Base-by-base conservation (phyloP, 345 rosid genomes). In the Moringa oleifera region DNA sequence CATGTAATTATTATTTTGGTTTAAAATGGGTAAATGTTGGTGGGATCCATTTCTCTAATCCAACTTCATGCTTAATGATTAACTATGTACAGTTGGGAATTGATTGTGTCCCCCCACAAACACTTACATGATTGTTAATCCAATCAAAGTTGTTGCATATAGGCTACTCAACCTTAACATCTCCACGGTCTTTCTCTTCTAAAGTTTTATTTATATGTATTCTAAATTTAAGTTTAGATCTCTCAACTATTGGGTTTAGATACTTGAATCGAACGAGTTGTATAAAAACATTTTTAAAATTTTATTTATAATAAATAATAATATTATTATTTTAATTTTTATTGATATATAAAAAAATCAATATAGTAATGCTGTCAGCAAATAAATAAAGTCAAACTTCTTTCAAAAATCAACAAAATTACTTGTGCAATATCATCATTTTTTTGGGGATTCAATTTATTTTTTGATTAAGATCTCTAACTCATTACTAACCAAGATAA, bases 81-180 rank as follows among this genome's bases (percentile, higher is more conserved):
- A 63, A 51, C 25, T 49, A 51, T 47, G n/a, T n/a, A 18, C 53
- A 45, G 59, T 28, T 47, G 47, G 37, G 23, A 50, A 58, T 25
- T 60, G 59, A 33, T 65, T 71, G 47, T 65, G 62, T 55, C 62
- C 31, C n/a, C 69, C 70, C 75, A 60, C 70, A 50, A 41, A 15
- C 12, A 11, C 6, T 41, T 4, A 9, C 17, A 41, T 41, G 17
- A 51, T 36, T 22, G 37, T 33, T n/a, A n/a, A n/a, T n/a, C n/a
- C n/a, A n/a, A n/a, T n/a, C n/a, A n/a, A n/a, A n/a, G n/a, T n/a
- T 66, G 59, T 41, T 55, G 53, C 68, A 57, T 54, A 59, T 53
- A 70, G 20, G 55, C 36, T 62, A 45, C 33, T 25, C 24, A 41
- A 41, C 51, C 33, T 8, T n/a, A n/a, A n/a, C n/a, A n/a, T n/a